Conservation (phyloP, 2,329 filamentous ascomycete species). For the Pseudogymnoascus sp. region DNA sequence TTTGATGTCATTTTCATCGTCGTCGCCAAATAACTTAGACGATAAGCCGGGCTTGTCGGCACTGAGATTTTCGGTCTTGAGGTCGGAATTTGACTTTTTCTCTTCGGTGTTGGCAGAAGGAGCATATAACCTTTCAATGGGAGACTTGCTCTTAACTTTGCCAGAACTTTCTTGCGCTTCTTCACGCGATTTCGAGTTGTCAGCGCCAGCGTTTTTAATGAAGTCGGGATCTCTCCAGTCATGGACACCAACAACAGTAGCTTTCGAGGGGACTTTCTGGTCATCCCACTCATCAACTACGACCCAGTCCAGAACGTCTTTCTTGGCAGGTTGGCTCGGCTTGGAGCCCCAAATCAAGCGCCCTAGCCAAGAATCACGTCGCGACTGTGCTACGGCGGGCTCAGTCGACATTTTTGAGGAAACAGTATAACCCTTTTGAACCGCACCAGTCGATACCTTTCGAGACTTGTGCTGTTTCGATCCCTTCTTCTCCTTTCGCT, state of each 20-base stretch:
- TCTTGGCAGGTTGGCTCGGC: background rate
- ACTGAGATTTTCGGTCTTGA: constrained; percentile 36
- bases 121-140: constrained; percentile 9
- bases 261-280: constrained; percentile 8
- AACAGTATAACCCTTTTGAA: background rate
- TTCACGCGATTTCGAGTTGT: constrained; percentile 26
- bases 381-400: background rate
- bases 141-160: constrained; percentile 17
- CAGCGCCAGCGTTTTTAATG: constrained; percentile 32
- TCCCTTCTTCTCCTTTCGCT: constrained; percentile 22
- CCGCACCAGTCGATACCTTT: constrained; percentile 12
- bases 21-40: constrained; percentile 43
- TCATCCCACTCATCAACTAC: constrained; percentile 59
- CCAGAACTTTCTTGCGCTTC: constrained; percentile 15
- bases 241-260: constrained; percentile 56
- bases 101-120: constrained; percentile 23
- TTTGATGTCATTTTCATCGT: constrained; percentile 29
- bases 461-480: constrained; percentile 21
- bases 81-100: constrained; percentile 29
- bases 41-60: constrained; percentile 33
- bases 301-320: constrained; percentile 55
- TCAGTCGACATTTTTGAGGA: background rate
- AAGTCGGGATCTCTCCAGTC: constrained; percentile 79
- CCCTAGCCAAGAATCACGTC: background rate
- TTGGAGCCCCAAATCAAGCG: background rate